Evolutionary conservation across 352 stramenopile species (phyloP).

Genomic region (Globisporangium carolinianum): DNA sequence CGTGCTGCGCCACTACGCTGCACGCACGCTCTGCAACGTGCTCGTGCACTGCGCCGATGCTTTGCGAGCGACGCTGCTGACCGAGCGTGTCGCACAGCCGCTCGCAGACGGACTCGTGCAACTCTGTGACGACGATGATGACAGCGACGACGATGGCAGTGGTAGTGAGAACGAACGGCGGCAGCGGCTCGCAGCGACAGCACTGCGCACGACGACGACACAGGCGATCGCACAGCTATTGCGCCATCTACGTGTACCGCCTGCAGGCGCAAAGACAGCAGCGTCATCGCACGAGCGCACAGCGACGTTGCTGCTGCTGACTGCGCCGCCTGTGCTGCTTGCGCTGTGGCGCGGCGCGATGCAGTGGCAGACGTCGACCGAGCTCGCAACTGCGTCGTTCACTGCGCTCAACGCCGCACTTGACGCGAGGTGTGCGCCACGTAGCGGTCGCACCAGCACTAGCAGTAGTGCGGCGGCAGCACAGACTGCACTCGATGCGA

Average conservation of each 20-base stretch:
- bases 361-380: slow-evolving; percentile 5
- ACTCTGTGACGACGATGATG: slow-evolving; percentile 1
- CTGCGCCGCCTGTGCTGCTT: slow-evolving; percentile 19
- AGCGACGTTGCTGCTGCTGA: neutral
- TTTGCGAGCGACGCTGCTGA: slow-evolving; percentile 24
- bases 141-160: too few species aligned
- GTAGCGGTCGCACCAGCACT: neutral
- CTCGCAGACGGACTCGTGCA: slow-evolving; percentile 28
- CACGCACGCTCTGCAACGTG: slow-evolving; percentile 55
- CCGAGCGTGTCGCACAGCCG: slow-evolving; percentile 27
- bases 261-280: neutral
- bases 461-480: slow-evolving; percentile 4
- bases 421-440: slow-evolving; percentile 30
- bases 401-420: slow-evolving; percentile 65
- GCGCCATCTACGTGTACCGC: slow-evolving; percentile 29
- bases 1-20: slow-evolving; percentile 44
- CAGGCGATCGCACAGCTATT: slow-evolving; percentile 52
- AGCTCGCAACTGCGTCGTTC: slow-evolving; percentile 42
- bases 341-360: slow-evolving; percentile 33
- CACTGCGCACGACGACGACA: slow-evolving; percentile 31
- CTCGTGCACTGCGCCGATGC: slow-evolving; percentile 34
- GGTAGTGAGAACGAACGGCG: too few species aligned
- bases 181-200: neutral
- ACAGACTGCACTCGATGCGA: slow-evolving; percentile 21
- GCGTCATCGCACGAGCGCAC: neutral